A percentile compares a stretch with the other conserved stretches of the same genome.
Conservation (phyloP, 202 grass and related monocot species). For the Eragrostis tef region DNA sequence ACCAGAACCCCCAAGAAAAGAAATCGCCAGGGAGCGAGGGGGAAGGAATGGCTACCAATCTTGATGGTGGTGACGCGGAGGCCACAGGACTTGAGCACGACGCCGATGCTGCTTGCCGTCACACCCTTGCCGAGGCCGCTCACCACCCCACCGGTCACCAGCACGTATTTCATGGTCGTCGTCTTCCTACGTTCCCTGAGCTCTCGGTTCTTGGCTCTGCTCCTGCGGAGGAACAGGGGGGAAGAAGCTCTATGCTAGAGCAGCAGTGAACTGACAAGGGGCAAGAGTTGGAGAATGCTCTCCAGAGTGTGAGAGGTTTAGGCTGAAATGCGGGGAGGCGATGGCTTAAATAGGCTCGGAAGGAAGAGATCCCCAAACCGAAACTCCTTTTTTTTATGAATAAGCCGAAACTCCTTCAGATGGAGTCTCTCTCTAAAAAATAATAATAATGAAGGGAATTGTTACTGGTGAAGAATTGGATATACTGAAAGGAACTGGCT, state of each 20-base stretch:
- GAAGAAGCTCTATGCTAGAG: not conserved
- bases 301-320: conserved; percentile 27
- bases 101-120: conserved; percentile 87
- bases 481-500: not conserved
- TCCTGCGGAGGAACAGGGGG: not conserved
- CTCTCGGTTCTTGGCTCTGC: conserved; percentile 17
- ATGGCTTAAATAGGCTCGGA: conserved; percentile 53
- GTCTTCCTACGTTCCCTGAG: not conserved
- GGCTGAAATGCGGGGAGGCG: conserved; percentile 1
- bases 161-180: conserved; percentile 78
- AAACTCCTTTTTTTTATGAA: too few relatives aligned
- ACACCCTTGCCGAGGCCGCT: conserved; percentile 91
- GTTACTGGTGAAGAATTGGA: not conserved
- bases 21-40: not conserved
- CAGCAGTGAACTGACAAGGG: conserved; percentile 15
- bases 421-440: not conserved
- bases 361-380: not conserved
- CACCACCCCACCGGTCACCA: conserved; percentile 85
- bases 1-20: not conserved
- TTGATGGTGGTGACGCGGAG: conserved; percentile 88
- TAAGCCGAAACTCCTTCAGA: too few relatives aligned
- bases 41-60: conserved; percentile 66
- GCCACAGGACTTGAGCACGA: conserved; percentile 80
- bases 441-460: not conserved
- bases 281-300: not conserved